Percentiles rank a stretch among this genome's conserved stretches.
These are phyloP conservation scores for Echinosophora koreensis DNA, from an alignment of 306 rosid species.

Conservation along the genomic window DNA sequence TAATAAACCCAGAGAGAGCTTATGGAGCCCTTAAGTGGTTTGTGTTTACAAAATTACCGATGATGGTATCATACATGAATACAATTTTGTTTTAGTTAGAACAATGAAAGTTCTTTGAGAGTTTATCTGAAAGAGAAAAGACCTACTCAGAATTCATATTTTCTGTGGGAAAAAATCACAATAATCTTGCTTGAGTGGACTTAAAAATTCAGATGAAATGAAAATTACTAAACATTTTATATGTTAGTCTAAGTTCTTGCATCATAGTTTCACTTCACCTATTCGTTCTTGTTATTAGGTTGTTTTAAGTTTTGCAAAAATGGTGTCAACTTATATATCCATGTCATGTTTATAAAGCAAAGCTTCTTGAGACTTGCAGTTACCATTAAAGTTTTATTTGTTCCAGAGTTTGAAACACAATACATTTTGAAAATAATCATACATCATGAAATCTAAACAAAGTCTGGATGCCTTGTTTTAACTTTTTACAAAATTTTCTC, in stretches of 20 bases:
- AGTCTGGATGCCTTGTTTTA: neutral
- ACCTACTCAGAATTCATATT: neutral
- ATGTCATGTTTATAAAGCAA: neutral
- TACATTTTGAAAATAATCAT: neutral
- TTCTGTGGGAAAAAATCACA: neutral
- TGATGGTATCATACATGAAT: neutral
- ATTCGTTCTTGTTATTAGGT: neutral
- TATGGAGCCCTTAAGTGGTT: constrained; percentile 7
- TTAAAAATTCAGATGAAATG: neutral
- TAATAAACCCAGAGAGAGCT: constrained; percentile 20
- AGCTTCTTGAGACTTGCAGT: constrained; percentile 3
- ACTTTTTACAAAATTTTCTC: neutral
- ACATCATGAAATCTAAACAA: constrained; percentile 4
- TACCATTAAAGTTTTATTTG: constrained; percentile 5
- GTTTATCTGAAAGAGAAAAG: constrained; percentile 13
- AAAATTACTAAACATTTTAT: constrained; percentile 15
- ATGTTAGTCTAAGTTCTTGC: constrained; percentile 12
- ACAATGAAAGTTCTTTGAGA: neutral
- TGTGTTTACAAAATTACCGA: neutral
- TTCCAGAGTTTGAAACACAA: constrained; percentile 22
- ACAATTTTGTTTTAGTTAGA: neutral
- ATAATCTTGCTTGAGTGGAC: neutral
- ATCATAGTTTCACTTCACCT: neutral
- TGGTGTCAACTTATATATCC: constrained; percentile 15
- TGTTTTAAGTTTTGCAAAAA: constrained; percentile 15